Base-by-base conservation (phyloP, 768 basidiomycete species). In the Punctularia strigosozonata region DNA sequence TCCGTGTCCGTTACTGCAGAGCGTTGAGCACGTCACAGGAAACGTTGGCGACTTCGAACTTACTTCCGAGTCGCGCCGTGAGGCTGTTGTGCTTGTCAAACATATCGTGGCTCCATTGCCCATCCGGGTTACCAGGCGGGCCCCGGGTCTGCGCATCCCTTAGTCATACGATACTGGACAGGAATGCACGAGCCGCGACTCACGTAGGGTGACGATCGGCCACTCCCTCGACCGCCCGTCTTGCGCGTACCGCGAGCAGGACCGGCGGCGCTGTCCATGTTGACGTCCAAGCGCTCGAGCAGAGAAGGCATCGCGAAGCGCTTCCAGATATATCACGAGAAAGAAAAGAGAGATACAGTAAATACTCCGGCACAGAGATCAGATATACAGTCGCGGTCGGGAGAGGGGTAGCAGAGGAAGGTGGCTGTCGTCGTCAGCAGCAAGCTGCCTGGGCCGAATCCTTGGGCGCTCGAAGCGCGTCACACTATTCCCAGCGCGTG, bases 31-130 rank as follows among this genome's bases (percentile, higher is more conserved):
- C n/a, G n/a, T n/a, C n/a, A n/a, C n/a, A n/a, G n/a, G n/a, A n/a
- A n/a, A n/a, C n/a, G n/a, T n/a, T n/a, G n/a, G n/a, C n/a, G n/a
- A n/a, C n/a, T n/a, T n/a, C n/a, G n/a, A n/a, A n/a, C n/a, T n/a
- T n/a, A n/a, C n/a, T n/a, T n/a, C n/a, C n/a, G n/a, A n/a, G n/a
- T n/a, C n/a, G n/a, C n/a, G n/a, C n/a, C n/a, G 10, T 34, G 1
- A 58, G 58, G 12, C 73, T 74, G 53, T 75, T 72, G 47, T 71
- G 68, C 6, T 64, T 57, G 41, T 80, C 75, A 47, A 60, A 85
- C 38, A 84, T 57, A 55, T 85, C 82, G 49, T 85, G 82, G 28
- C 77, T 66, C 82, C 82, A 85, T 28, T 63, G 64, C 15, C 68
- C 63, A 46, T 85, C 75, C 28, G 73, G 51, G 50, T 84, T 72